Conservation (phyloP, 345 rosid species). For the Pugionium dolabratum region DNA sequence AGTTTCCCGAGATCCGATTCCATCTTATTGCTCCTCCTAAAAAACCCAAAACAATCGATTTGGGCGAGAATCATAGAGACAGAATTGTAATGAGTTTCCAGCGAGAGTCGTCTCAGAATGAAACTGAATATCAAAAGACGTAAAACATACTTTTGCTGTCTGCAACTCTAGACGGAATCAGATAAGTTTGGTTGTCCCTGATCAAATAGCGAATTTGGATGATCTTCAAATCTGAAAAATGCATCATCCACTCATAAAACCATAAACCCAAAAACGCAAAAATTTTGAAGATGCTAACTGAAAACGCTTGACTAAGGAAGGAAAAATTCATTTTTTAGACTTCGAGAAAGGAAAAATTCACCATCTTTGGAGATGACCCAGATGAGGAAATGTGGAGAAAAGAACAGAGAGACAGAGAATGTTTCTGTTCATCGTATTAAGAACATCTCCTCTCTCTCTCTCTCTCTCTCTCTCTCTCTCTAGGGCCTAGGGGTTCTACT, state of each 20-base stretch:
- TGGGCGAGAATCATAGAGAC: background rate
- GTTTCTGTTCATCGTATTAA: conserved; percentile 47
- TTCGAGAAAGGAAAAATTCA: conserved; percentile 28
- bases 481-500: background rate
- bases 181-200: conserved; percentile 12
- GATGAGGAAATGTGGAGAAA: conserved; percentile 51
- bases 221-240: conserved; percentile 32
- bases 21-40: conserved; percentile 54
- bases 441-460: conserved; percentile 37
- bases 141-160: conserved; percentile 27
- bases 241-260: conserved; percentile 29
- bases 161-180: conserved; percentile 29
- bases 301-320: background rate
- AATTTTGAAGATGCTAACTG: too few relatives aligned
- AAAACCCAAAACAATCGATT: background rate
- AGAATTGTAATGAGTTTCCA: background rate
- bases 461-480: conserved; percentile 30
- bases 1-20: conserved; percentile 92
- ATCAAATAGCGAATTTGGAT: conserved; percentile 21
- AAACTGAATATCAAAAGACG: background rate
- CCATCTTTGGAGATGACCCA: conserved; percentile 60
- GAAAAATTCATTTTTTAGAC: background rate
- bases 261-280: conserved; percentile 26
- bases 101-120: background rate
- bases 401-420: conserved; percentile 51